These are phyloP conservation scores for Acer negundo DNA, from an alignment of 345 rosid species.

Conservation along the genomic window DNA sequence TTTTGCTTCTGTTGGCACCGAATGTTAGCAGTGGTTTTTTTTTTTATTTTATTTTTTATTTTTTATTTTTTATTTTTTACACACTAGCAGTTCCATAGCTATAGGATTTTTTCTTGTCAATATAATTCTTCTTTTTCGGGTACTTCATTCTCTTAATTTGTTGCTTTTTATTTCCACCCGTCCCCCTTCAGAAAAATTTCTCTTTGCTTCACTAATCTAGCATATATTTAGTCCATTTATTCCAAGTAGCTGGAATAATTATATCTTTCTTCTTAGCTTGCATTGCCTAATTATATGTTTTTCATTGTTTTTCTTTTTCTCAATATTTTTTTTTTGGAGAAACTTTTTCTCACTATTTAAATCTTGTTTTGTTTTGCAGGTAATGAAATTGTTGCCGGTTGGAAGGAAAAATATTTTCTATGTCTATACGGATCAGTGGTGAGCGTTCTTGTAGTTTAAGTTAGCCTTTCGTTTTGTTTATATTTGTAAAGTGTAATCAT, in stretches of 20 bases:
- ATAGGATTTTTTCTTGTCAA: constrained; percentile 85
- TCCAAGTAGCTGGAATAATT: not conserved
- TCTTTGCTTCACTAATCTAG: not conserved
- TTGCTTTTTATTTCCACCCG: not conserved
- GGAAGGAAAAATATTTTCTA: constrained; percentile 68
- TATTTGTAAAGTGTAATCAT: constrained; percentile 8
- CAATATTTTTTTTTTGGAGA: not conserved
- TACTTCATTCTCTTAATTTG: constrained; percentile 26
- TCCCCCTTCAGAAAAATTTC: not conserved
- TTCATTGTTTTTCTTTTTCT: not conserved
- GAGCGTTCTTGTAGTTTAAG: constrained; percentile 31
- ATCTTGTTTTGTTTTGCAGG: constrained; percentile 38
- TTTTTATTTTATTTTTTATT: constrained; percentile 40
- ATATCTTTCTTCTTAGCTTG: not conserved
- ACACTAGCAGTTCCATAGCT: constrained; percentile 86
- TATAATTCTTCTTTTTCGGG: constrained; percentile 80
- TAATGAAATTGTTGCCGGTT: constrained; percentile 77
- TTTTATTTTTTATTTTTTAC: too few relatives aligned
- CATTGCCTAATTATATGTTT: not conserved
- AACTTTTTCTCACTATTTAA: too few relatives aligned
- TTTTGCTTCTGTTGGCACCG: constrained; percentile 69
- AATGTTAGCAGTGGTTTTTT: constrained; percentile 81
- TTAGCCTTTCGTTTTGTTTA: not conserved
- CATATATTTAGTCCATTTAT: not conserved
- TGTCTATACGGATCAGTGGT: constrained; percentile 76